Conservation (phyloP, 2,329 filamentous ascomycete species). For the Davidsoniella neocaledoniae region DNA sequence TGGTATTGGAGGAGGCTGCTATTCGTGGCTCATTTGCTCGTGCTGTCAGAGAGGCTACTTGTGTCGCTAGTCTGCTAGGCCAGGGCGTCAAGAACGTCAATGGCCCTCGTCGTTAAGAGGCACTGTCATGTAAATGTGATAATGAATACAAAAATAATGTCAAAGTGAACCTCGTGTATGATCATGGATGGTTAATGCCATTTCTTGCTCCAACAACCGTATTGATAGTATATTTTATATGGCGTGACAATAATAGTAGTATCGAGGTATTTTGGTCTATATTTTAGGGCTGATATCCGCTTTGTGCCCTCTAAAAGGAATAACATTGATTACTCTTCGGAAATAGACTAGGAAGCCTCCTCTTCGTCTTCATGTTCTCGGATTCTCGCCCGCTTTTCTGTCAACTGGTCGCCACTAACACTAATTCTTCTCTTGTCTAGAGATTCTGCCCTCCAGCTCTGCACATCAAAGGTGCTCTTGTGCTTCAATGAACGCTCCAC, state of each 20-base stretch:
- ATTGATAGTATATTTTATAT: too few relatives aligned
- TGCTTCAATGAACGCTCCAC: conserved; percentile 22
- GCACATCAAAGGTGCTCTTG: neutral
- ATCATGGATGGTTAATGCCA: too few relatives aligned
- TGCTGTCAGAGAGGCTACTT: conserved; percentile 54
- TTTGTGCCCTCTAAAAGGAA: too few relatives aligned
- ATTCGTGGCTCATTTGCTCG: conserved; percentile 50
- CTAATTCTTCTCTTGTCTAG: neutral
- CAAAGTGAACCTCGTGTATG: neutral
- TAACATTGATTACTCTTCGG: too few relatives aligned
- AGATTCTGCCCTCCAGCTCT: neutral
- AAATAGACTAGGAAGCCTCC: too few relatives aligned
- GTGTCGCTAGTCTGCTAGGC: conserved; percentile 49
- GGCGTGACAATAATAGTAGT: too few relatives aligned
- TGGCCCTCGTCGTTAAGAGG: conserved; percentile 17
- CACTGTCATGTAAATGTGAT: too few relatives aligned
- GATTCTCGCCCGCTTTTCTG: neutral
- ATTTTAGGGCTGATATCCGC: too few relatives aligned
- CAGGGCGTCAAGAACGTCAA: conserved; percentile 24
- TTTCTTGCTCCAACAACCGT: too few relatives aligned
- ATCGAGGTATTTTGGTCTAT: too few relatives aligned
- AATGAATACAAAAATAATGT: too few relatives aligned
- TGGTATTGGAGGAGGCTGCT: conserved; percentile 56
- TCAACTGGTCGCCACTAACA: neutral
- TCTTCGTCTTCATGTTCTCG: too few relatives aligned